Base-by-base conservation (phyloP, 2,329 filamentous ascomycete species). In the Diaporthe vexans region DNA sequence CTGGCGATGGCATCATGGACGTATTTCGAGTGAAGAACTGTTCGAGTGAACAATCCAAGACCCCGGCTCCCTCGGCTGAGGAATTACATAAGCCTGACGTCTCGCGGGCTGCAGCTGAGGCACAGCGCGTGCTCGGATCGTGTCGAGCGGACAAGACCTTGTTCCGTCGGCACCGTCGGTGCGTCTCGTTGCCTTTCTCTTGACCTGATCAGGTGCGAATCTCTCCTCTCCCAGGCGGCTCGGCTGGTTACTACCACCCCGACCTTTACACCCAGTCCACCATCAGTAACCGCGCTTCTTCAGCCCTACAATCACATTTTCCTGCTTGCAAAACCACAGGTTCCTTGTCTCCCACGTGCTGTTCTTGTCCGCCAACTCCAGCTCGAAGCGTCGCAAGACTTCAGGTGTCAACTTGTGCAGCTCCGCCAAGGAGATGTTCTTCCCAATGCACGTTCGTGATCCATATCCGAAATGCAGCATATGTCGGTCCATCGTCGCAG, bases 391-490 rank as follows among this genome's bases (percentile, higher is more conserved):
- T 46, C 73, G 70, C 63, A 76, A 56, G n/a, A 78, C 37, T 67
- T 76, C 73, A 9, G 77, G 76, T 17, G 77, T 75, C n/a, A 78
- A 59, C 68, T 78, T 78, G 54, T 77, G 72, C 52, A 77, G 74
- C 69, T 77, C 76, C 21, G 73, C 71, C 29, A 77, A 35, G 15
- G 76, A 76, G 48, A 77, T 77, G 51, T 77, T 76, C 74, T 78
- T 77, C 35, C 78, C 79, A 69, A 90, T 87, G 74, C 88, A 90
- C 5, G 87, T 88, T 75, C 88, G 79, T 9, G 86, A 85, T 0
- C 88, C 88, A 3, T 84, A 85, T 3, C 88, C 88, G 76, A 90
- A 89, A 71, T 88, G 84, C 57, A 78, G 46, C 71, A 78, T 74
- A 61, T 77, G 75, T 43, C 54, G 74, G 51, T 78, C 75, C 77